Percentiles rank a stretch among this genome's conserved stretches.
These are phyloP conservation scores for Austroboletus rostrupii DNA, from an alignment of 1,284 basidiomycete species.

Conservation along the genomic window DNA sequence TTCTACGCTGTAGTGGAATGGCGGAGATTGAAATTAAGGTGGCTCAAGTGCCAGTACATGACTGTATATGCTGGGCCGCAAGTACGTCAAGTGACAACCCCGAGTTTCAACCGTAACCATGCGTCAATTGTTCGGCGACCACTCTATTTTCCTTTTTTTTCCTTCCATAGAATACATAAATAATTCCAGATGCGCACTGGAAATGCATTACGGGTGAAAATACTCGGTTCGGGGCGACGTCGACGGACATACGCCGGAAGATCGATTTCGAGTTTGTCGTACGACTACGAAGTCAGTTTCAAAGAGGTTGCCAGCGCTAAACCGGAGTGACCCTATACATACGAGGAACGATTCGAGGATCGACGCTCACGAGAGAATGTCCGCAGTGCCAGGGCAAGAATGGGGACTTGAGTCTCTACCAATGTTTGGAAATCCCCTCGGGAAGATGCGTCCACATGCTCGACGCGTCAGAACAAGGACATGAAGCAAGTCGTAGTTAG, in stretches of 20 bases:
- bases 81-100: not conserved
- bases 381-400: not conserved
- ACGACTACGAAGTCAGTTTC: not conserved
- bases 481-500: not conserved
- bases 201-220: not conserved
- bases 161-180: not conserved
- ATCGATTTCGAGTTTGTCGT: conserved; percentile 5
- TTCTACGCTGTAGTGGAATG: too few relatives aligned
- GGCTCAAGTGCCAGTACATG: too few relatives aligned
- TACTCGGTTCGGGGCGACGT: not conserved
- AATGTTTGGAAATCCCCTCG: not conserved
- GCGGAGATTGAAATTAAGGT: too few relatives aligned
- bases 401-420: not conserved
- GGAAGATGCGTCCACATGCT: not conserved
- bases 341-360: too few relatives aligned
- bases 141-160: not conserved
- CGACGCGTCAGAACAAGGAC: not conserved
- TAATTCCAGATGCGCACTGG: not conserved
- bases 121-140: conserved; percentile 13
- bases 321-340: not conserved
- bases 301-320: not conserved
- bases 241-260: not conserved
- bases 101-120: conserved; percentile 6
- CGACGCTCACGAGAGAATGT: too few relatives aligned
- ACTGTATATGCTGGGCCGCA: too few relatives aligned